Percentiles rank a stretch among this genome's conserved stretches.
Evolutionary conservation across 164 flowering plant species (phyloP).

Genomic region (Warburgia ugandensis): DNA sequence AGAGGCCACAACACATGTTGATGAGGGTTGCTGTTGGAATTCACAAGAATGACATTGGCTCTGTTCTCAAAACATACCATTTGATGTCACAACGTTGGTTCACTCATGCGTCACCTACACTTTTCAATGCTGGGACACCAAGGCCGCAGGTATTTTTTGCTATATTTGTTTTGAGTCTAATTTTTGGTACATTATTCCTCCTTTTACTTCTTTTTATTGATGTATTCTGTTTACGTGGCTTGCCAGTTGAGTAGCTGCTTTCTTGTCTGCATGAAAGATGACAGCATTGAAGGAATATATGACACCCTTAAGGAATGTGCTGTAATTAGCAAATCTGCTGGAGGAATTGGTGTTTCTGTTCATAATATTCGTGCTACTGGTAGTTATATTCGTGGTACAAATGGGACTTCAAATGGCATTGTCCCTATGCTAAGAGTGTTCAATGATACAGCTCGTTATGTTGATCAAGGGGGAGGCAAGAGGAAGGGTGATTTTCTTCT

Average conservation of each 20-base stretch:
- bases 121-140: conserved; percentile 96
- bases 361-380: conserved; percentile 96
- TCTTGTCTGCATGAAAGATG: conserved; percentile 94
- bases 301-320: conserved; percentile 98
- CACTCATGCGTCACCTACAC: conserved; percentile 99
- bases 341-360: conserved; percentile 96
- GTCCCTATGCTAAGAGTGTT: conserved; percentile 95
- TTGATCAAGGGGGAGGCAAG: conserved; percentile 99
- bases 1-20: conserved; percentile 98
- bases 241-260: conserved; percentile 97
- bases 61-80: conserved; percentile 86
- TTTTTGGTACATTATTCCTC: not conserved
- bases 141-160: conserved; percentile 75
- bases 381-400: conserved; percentile 97
- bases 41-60: conserved; percentile 90
- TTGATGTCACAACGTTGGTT: conserved; percentile 98
- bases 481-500: conserved; percentile 61
- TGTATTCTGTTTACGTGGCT: no score
- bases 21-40: conserved; percentile 99
- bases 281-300: conserved; percentile 97
- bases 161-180: not conserved
- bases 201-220: no score
- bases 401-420: conserved; percentile 98
- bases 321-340: conserved; percentile 97
- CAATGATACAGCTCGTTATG: conserved; percentile 99